These are phyloP conservation scores for Fusarium pilosicola DNA, from an alignment of 2,329 filamentous ascomycete genomes.

Conservation along the genomic window DNA sequence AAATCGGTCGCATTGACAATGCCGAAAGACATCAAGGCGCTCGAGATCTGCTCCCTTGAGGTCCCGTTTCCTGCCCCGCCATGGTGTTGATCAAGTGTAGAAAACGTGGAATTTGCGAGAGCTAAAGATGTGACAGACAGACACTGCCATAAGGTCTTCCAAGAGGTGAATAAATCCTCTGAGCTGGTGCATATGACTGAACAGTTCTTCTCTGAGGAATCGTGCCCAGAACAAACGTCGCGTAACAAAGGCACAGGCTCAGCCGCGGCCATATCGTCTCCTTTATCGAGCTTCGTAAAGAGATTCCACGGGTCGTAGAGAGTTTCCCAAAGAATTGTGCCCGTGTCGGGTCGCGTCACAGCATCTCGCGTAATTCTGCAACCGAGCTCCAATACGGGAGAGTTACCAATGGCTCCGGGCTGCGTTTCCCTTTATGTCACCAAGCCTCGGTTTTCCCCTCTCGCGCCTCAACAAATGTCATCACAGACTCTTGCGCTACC, in stretches of 20 bases:
- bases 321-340: background rate
- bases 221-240: background rate
- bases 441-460: background rate
- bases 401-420: background rate
- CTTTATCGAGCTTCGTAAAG: background rate
- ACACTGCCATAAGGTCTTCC: slow-evolving; percentile 14
- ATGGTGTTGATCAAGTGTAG: background rate
- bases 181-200: background rate
- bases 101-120: background rate
- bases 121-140: background rate
- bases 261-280: accelerated
- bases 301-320: background rate
- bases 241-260: background rate
- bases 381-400: background rate
- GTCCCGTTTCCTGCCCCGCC: background rate
- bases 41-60: background rate
- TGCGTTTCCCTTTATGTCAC: background rate
- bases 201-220: background rate
- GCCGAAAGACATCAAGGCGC: background rate
- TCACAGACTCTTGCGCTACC: background rate
- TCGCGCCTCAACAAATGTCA: background rate
- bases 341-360: slow-evolving; percentile 1
- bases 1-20: background rate
- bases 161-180: background rate
- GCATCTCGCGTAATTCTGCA: background rate